These are phyloP conservation scores for Epithele typhae DNA, from an alignment of 768 basidiomycete species.

Conservation along the genomic window DNA sequence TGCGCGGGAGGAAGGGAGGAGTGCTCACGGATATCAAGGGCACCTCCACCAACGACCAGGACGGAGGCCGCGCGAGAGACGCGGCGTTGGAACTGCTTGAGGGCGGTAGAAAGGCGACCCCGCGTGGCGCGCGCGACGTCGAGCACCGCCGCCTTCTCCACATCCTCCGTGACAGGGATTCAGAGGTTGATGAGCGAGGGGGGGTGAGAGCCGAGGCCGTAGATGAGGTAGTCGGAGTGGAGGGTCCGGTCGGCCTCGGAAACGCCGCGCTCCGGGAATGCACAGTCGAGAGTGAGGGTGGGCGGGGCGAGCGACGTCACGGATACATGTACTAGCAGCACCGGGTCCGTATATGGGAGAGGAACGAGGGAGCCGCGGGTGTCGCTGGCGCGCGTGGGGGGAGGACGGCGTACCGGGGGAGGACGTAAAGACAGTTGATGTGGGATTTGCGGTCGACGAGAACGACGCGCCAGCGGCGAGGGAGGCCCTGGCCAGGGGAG, in stretches of 20 bases:
- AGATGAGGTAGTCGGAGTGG: conserved; percentile 52
- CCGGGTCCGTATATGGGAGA: conserved; percentile 6
- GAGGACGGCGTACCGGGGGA: conserved; percentile 54
- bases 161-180: conserved; percentile 25
- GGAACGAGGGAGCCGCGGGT: conserved; percentile 36
- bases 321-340: conserved; percentile 37
- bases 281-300: conserved; percentile 40
- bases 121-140: conserved; percentile 37
- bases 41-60: conserved; percentile 68
- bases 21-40: conserved; percentile 63
- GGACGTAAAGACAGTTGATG: conserved; percentile 42
- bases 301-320: conserved; percentile 36
- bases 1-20: no score
- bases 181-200: conserved; percentile 54
- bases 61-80: conserved; percentile 46
- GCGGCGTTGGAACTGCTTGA: conserved; percentile 44
- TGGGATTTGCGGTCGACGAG: conserved; percentile 59
- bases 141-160: conserved; percentile 8
- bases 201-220: conserved; percentile 57
- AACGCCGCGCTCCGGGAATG: conserved; percentile 45
- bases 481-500: conserved; percentile 43
- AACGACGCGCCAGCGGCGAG: conserved; percentile 49
- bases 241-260: conserved; percentile 26
- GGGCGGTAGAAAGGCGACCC: conserved; percentile 44
- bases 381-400: conserved; percentile 58